Base-by-base conservation (phyloP, 805 yeast genomes). In the Candida manassasensis region DNA sequence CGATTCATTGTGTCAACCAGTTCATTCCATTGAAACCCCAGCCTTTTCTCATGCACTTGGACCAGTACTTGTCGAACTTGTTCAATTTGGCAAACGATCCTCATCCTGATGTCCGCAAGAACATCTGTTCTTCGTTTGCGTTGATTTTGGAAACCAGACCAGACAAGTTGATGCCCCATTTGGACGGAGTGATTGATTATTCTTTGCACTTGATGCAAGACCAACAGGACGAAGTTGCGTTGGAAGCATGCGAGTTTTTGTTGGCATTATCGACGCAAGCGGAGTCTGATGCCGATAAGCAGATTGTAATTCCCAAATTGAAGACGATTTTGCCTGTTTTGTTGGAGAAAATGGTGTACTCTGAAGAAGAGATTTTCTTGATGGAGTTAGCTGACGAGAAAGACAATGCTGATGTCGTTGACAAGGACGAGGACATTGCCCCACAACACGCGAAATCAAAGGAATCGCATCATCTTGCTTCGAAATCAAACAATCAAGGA, bases 201-300 rank as follows among this genome's bases (percentile, higher is more conserved):
- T 79, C 89, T 50, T 59, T 87, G 34, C 96, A 88, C 60, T 75
- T 88, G 40, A 77, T 90, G 63, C 72, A 73, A 37, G 75, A 72
- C 40, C 29, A 46, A 11, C 42, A 50, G 9, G 80, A 81, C 42
- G 80, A 73, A 36, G 94, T 87, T 21, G 82, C 95, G 0, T 66
- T 89, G 37, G 96, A 89, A 55, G 97, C 95, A 3, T 87, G 96
- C 56, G 97, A 93, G 61, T 88, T 93, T 48, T 63, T 93, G 40
- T 71, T 90, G 29, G 78, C 84, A 1, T 68, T 90, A 36, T 76
- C 89, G 0, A 81, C 87, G 2, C 69, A 77, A 22, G 79, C 85
- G 6, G 66, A 59, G n/a, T 71, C 71, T 15, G 67, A 62, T 35
- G 42, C 42, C 4, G 45, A 54, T 26, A 41, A 42, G 21, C 35